Evolutionary conservation across 208 protist genomes (phyloP), one percentile per base, ranked within the genome.

Genomic region (Crithidia thermophila): DNA sequence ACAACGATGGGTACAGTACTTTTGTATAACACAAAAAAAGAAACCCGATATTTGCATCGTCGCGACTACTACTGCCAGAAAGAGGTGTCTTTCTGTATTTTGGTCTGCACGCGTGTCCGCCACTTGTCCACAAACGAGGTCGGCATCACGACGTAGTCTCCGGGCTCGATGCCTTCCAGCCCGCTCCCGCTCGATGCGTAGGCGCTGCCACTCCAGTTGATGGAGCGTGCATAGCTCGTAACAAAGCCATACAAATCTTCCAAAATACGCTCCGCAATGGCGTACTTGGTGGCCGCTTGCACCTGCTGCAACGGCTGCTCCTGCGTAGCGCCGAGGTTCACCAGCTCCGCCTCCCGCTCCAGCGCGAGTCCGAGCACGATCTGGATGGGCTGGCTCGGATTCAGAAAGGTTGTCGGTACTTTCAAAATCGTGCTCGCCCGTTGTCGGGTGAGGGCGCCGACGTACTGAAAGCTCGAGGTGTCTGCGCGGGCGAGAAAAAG

Each of bases 211-310:
- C 31, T 33, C 57, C 57, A 63, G 40, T 64, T 68, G 31, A 75
- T 52, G 11, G 40, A 64, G 3, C 77, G 77, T 0, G 78, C 87
- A 67, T 95, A 91, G 52, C 83, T 91, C 10, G 58, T 28, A 0
- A 91, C 68, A 71, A 93, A 93, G 23, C 82, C 75, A 52, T 84
- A 95, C 4, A 95, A 49, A 51, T 93, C 87, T 57, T 87, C 75
- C 33, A 91, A 73, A 27, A 95, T 58, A 10, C 81, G 67, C 67
- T 92, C 87, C 3, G 87, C 78, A 37, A 95, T 79, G 9, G 71
- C 83, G 3, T 81, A 39, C 51, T 75, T 75, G n/a, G 90, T 93
- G 13, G 84, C 84, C 33, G 79, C 78, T 25, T 71, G 51, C 20
- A 66, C 52, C 50, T 88, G 76, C 59, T 84, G 66, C 75, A 84